Percentiles rank a stretch among this genome's conserved stretches.
Conservation (phyloP, 2,329 filamentous ascomycete species). For the Eurotiales sp. region DNA sequence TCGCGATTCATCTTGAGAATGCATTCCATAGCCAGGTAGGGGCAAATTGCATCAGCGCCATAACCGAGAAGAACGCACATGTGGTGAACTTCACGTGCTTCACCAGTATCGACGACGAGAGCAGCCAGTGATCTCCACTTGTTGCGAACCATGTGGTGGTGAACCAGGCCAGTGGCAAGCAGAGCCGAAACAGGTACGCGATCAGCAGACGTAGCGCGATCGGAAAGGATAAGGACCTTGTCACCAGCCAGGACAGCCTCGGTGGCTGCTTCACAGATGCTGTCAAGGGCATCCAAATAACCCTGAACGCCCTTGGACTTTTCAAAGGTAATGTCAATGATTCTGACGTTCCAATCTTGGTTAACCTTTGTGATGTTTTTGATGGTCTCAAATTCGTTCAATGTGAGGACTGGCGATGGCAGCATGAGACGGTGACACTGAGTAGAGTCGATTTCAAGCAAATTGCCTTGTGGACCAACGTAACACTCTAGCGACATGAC, state of each 20-base stretch:
- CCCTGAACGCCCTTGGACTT: slow-evolving; percentile 78
- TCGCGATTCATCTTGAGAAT: slow-evolving; percentile 96
- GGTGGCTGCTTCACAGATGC: slow-evolving; percentile 80
- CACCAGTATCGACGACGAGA: slow-evolving; percentile 84
- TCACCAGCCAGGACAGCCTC: slow-evolving; percentile 78
- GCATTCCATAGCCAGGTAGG: slow-evolving; percentile 92
- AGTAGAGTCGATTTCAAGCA: slow-evolving; percentile 86
- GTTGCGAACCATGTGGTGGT: slow-evolving; percentile 92
- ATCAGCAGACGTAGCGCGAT: slow-evolving; percentile 77
- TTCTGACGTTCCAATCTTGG: slow-evolving; percentile 79
- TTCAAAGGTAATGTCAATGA: slow-evolving; percentile 88
- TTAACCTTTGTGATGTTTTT: slow-evolving; percentile 71
- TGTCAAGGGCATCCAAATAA: slow-evolving; percentile 81
- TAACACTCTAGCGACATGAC: slow-evolving; percentile 98
- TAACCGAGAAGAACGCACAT: slow-evolving; percentile 98
- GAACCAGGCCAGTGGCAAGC: slow-evolving; percentile 86
- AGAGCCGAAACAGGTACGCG: slow-evolving; percentile 82
- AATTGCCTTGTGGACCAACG: slow-evolving; percentile 90
- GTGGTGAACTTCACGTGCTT: slow-evolving; percentile 95
- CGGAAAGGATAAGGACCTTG: slow-evolving; percentile 83
- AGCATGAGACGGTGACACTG: slow-evolving; percentile 84
- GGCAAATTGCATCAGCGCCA: slow-evolving; percentile 89
- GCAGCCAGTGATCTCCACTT: slow-evolving; percentile 90
- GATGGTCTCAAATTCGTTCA: slow-evolving; percentile 85
- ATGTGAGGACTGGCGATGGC: slow-evolving; percentile 82